Evolutionary conservation across 768 basidiomycete species (phyloP).

Genomic region (Infundibulicybe gibba): DNA sequence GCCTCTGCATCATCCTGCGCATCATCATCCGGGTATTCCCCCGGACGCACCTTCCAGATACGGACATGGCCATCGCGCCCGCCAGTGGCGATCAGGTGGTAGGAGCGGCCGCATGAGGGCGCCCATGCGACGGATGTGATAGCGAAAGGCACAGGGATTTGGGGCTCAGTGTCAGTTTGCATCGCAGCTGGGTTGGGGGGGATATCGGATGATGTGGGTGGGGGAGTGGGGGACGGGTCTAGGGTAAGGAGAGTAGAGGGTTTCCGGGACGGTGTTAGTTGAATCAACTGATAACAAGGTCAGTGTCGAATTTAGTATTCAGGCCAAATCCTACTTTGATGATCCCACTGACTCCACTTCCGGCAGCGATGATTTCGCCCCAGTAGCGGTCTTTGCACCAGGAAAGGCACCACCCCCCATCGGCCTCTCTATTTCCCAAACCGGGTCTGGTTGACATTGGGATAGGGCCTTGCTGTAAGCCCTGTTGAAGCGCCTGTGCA

Average conservation of each 20-base stretch:
- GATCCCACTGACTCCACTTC: slow-evolving; percentile 65
- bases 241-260: slow-evolving; percentile 62
- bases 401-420: slow-evolving; percentile 6
- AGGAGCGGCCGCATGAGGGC: slow-evolving; percentile 88
- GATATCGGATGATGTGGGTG: slow-evolving; percentile 17
- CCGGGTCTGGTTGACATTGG: slow-evolving; percentile 9
- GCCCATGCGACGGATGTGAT: slow-evolving; percentile 91
- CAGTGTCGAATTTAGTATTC: background rate
- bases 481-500: slow-evolving; percentile 61
- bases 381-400: slow-evolving; percentile 74
- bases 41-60: slow-evolving; percentile 83
- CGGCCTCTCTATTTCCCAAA: slow-evolving; percentile 10
- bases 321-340: slow-evolving; percentile 57
- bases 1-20: slow-evolving; percentile 32
- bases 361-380: slow-evolving; percentile 86
- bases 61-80: slow-evolving; percentile 83
- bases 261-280: slow-evolving; percentile 64
- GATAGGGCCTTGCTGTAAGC: slow-evolving; percentile 26
- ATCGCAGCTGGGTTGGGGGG: slow-evolving; percentile 9
- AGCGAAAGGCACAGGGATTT: slow-evolving; percentile 45
- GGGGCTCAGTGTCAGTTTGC: slow-evolving; percentile 24
- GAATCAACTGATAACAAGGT: slow-evolving; percentile 55
- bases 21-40: slow-evolving; percentile 37
- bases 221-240: slow-evolving; percentile 39
- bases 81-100: slow-evolving; percentile 92